Evolutionary conservation across 768 basidiomycete genomes (phyloP), one percentile per base, ranked within the genome.

Genomic region (Termitomyces sp.): DNA sequence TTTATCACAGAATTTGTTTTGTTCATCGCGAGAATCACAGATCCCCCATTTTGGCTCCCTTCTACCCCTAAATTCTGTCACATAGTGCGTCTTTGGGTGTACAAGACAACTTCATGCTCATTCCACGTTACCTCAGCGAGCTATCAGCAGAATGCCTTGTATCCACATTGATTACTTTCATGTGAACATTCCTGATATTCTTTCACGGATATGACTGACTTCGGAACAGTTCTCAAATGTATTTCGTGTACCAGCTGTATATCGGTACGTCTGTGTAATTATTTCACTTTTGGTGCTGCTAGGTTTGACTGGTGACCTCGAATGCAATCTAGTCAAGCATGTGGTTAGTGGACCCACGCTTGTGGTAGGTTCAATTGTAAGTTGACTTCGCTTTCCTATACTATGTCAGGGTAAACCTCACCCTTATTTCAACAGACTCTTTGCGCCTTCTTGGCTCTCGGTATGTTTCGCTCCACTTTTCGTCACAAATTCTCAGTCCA

Each of bases 1-100:
- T 23, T 7, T 31, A 3, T 23, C 15, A 32, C 15, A 20, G 11
- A 7, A 22, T 23, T 16, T 22, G 18, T 7, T 22, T 47, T 5
- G 10, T 33, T 47, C 4, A 47, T 23, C 2, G 15, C 22, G 18
- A 43, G 4, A 16, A 47, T 16, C 15, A 20, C 9, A 79, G 77
- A 67, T 79, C 7, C 76, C 76, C 3, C 68, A 76, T 57, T 79
- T 71, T 50, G 76, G 77, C 4, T 75, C 73, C 0, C 56, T 74
- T 31, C 41, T 56, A 12, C 76, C 73, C 2, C 66, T 79, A 10
- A 58, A 58, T n/a, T 67, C 67, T 16, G 66, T 77, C 4, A 77
- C 74, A 1, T 67, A 67, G 76, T 76, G 54, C 38, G 72, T 64
- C 54, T n/a, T 11, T 22, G 31, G 11, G 23, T 32, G 7, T 5